Evolutionary conservation across 2,329 filamentous ascomycete species (phyloP).

Genomic region (Arthroderma sp.): DNA sequence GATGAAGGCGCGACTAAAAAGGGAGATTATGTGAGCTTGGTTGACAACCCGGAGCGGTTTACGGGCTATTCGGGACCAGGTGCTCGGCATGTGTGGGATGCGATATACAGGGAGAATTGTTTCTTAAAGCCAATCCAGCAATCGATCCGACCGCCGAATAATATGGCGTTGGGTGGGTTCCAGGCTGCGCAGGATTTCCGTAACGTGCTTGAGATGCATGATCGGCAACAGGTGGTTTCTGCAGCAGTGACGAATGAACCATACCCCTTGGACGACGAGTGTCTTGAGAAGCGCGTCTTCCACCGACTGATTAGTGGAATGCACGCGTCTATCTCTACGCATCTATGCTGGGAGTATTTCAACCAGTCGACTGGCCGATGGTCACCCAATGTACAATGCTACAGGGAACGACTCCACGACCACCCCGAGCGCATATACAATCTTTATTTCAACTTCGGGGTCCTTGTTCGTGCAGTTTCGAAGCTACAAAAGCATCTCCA

Average conservation of each 20-base stretch:
- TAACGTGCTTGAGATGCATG: constrained; percentile 41
- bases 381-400: constrained; percentile 83
- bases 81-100: constrained; percentile 84
- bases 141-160: constrained; percentile 14
- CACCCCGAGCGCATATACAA: constrained; percentile 90
- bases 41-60: constrained; percentile 89
- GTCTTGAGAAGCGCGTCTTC: constrained; percentile 96
- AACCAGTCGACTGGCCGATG: constrained; percentile 91
- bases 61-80: constrained; percentile 83
- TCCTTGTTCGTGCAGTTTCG: constrained; percentile 80
- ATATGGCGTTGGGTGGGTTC: constrained; percentile 29
- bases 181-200: constrained; percentile 49
- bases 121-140: constrained; percentile 45
- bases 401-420: constrained; percentile 68
- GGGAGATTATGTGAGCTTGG: constrained; percentile 89
- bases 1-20: constrained; percentile 77
- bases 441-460: constrained; percentile 96
- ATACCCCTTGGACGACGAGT: constrained; percentile 76
- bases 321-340: constrained; percentile 94
- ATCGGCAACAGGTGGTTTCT: constrained; percentile 38
- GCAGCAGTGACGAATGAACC: constrained; percentile 31
- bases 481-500: constrained; percentile 76
- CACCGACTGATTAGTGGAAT: constrained; percentile 91
- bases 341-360: constrained; percentile 89
- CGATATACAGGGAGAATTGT: constrained; percentile 95